phyloP scores from a whole-genome alignment of 768 basidiomycete species.

The Calvatia gigantea region DNA sequence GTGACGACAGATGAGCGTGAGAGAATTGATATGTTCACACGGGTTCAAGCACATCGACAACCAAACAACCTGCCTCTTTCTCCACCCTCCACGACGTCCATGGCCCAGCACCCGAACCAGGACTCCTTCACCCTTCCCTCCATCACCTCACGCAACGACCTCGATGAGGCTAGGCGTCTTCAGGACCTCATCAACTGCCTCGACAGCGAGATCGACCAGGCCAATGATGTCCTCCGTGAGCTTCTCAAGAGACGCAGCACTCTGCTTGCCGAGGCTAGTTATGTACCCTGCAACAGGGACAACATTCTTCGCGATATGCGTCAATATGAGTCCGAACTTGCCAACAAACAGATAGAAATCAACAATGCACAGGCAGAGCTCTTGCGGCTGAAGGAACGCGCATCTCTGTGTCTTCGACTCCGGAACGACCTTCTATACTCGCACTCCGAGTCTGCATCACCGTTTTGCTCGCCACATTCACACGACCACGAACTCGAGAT shows the following conservation, averaged over 20 bases:
- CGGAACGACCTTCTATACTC: neutral
- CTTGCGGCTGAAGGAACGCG: neutral
- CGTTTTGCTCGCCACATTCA: neutral
- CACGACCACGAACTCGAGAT: constrained; percentile 3
- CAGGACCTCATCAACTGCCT: constrained; percentile 12
- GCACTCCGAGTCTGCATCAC: neutral
- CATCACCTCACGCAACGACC: neutral
- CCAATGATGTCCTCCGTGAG: constrained; percentile 10
- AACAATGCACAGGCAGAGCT: constrained; percentile 5
- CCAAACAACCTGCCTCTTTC: neutral
- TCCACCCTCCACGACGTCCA: constrained; percentile 1
- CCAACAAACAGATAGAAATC: neutral
- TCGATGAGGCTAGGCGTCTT: constrained; percentile 4
- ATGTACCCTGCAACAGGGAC: constrained; percentile 8
- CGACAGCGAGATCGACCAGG: constrained; percentile 13
- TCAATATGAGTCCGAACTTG: constrained; percentile 5
- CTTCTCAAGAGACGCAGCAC: constrained; percentile 12
- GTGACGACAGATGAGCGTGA: constrained; percentile 10
- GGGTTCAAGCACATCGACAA: constrained; percentile 5
- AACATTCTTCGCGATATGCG: constrained; percentile 5
- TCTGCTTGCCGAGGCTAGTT: constrained; percentile 10
- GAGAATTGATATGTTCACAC: constrained; percentile 7
- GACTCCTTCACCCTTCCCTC: neutral
- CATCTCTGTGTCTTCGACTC: neutral
- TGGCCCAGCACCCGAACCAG: constrained; percentile 9